Conservation (phyloP, 306 rosid genomes). For the Datisca glomerata region DNA sequence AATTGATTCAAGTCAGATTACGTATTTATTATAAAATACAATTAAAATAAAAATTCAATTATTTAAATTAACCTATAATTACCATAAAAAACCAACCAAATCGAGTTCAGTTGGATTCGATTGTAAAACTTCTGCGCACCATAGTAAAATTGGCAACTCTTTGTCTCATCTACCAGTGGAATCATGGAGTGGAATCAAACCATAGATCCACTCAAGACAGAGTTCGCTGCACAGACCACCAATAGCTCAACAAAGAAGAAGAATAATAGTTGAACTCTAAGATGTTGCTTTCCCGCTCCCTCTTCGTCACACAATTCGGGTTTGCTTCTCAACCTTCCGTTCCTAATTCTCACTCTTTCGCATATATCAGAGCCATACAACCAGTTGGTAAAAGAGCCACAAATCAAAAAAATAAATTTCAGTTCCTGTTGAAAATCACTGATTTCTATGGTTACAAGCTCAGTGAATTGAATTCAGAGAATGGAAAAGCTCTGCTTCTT, state of each 20-base stretch:
- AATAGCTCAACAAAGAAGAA: constrained; percentile 2
- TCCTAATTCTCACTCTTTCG: constrained; percentile 10
- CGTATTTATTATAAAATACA: too few species aligned
- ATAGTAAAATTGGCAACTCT: neutral
- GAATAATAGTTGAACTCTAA: too few species aligned
- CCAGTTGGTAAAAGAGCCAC: too few species aligned
- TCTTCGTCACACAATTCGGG: constrained; percentile 20
- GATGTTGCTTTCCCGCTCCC: constrained; percentile 17
- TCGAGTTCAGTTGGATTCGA: too few species aligned
- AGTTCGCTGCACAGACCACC: neutral
- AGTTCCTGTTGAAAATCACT: neutral
- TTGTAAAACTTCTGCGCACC: too few species aligned
- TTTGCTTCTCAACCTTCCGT: constrained; percentile 12
- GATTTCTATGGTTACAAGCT: too few species aligned
- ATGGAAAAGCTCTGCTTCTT: too few species aligned
- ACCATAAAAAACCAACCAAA: too few species aligned
- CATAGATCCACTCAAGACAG: constrained; percentile 6
- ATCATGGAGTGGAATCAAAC: constrained; percentile 37
- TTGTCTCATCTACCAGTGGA: constrained; percentile 19
- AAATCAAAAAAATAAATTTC: constrained; percentile 11
- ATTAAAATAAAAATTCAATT: too few species aligned
- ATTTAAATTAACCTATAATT: too few species aligned
- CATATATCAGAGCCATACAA: constrained; percentile 9
- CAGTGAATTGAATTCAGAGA: constrained; percentile 1
- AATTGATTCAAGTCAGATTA: too few species aligned